Conservation (phyloP, 371 early-diverging fungal species). For the Zopfochytrium polystomum region DNA sequence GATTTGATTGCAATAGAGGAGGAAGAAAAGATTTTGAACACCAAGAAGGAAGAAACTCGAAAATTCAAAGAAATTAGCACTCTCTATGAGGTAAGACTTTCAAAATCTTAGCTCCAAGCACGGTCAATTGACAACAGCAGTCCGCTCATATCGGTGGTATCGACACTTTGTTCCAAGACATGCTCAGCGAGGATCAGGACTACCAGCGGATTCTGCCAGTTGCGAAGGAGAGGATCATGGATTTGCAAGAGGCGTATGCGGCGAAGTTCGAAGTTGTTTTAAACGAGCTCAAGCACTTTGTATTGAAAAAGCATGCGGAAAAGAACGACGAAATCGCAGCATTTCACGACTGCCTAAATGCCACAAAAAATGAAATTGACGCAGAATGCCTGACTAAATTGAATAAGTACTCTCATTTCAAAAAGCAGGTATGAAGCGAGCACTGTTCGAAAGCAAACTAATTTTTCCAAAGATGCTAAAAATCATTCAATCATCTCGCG, state of each 20-base stretch:
- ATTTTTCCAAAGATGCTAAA: not conserved
- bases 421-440: constrained; percentile 38
- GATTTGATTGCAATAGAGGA: constrained; percentile 54
- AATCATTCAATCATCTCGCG: constrained; percentile 26
- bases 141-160: constrained; percentile 47
- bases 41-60: constrained; percentile 34
- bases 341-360: constrained; percentile 31
- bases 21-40: constrained; percentile 45
- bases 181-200: constrained; percentile 50
- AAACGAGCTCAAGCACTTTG: constrained; percentile 46
- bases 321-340: constrained; percentile 37
- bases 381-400: constrained; percentile 33
- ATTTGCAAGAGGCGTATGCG: constrained; percentile 37
- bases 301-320: constrained; percentile 40
- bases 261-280: constrained; percentile 49
- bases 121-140: constrained; percentile 16
- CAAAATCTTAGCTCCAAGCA: not conserved
- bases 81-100: constrained; percentile 34
- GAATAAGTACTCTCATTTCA: constrained; percentile 39
- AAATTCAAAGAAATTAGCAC: constrained; percentile 31
- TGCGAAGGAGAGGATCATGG: constrained; percentile 32
- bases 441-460: not conserved
- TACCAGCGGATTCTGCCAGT: constrained; percentile 41
- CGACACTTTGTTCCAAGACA: constrained; percentile 45
- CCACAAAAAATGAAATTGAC: constrained; percentile 39